Conservation (phyloP, 73 alveolate species). For the Paraurostyla sp. region DNA sequence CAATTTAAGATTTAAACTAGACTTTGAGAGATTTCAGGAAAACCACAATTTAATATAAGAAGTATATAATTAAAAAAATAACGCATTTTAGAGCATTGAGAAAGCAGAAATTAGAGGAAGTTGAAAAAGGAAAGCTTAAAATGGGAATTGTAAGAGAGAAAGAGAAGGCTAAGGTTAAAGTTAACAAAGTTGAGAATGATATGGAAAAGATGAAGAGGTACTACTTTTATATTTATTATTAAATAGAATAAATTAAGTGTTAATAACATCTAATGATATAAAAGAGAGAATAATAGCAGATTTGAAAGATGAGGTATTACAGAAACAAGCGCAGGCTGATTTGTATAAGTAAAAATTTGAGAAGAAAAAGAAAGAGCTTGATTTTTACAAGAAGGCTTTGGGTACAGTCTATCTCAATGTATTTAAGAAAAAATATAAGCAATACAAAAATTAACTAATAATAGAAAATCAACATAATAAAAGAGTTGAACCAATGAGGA, state of each 20-base stretch:
- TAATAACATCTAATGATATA: slow-evolving; percentile 18
- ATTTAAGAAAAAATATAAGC: not conserved
- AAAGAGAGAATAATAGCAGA: slow-evolving; percentile 31
- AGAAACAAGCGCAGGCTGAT: not conserved
- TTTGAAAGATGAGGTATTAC: not conserved
- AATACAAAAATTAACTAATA: not conserved
- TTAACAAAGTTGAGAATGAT: not conserved
- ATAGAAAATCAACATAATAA: not conserved
- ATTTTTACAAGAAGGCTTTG: not conserved
- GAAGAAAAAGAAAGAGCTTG: slow-evolving; percentile 10
- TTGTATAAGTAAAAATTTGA: not conserved
- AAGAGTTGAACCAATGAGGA: slow-evolving; percentile 3
- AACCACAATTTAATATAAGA: not conserved
- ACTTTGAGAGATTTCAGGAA: not conserved
- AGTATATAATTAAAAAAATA: not conserved
- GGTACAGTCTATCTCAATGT: not conserved
- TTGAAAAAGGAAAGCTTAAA: not conserved
- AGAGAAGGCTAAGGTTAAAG: slow-evolving; percentile 7
- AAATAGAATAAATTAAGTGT: slow-evolving; percentile 2
- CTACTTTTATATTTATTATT: too few species aligned
- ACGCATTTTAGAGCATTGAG: not conserved
- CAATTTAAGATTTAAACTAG: not conserved
- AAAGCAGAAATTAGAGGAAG: not conserved
- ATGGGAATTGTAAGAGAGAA: slow-evolving; percentile 22
- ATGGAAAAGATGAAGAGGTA: slow-evolving; percentile 19